A percentile compares a stretch with the other conserved stretches of the same genome.
These are phyloP conservation scores for Candida quercuum DNA, from an alignment of 805 yeast species.

Conservation along the genomic window DNA sequence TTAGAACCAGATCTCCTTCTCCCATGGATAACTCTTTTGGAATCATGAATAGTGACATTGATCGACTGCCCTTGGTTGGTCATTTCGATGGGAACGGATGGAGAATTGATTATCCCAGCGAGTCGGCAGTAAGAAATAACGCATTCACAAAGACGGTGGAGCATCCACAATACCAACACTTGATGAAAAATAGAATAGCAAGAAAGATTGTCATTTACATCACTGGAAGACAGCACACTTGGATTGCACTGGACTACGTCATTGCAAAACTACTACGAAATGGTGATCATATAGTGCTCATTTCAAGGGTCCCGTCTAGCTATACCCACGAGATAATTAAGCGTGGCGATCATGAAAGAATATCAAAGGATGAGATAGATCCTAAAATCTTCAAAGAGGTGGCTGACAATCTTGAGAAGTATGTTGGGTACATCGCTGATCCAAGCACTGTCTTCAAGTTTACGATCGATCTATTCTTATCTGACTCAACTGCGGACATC, in stretches of 20 bases:
- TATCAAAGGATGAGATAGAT: constrained; percentile 1
- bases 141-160: constrained; percentile 9
- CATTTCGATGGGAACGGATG: constrained; percentile 9
- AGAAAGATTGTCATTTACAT: constrained; percentile 60
- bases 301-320: constrained; percentile 40
- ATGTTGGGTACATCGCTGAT: constrained; percentile 28
- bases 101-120: constrained; percentile 20
- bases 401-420: constrained; percentile 24
- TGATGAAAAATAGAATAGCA: constrained; percentile 15
- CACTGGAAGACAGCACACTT: constrained; percentile 69
- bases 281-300: constrained; percentile 64
- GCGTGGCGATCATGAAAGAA: constrained; percentile 1
- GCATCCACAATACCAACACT: constrained; percentile 1
- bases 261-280: constrained; percentile 47
- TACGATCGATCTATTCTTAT: constrained; percentile 57
- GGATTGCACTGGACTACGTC: constrained; percentile 79
- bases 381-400: constrained; percentile 3
- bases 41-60: constrained; percentile 1
- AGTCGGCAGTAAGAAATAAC: constrained; percentile 10
- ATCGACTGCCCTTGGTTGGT: constrained; percentile 2
- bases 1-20: constrained; percentile 8
- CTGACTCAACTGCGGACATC: constrained; percentile 45
- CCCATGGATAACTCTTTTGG: constrained; percentile 2
- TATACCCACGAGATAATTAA: constrained; percentile 3
- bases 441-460: constrained; percentile 36